These are phyloP conservation scores for Echium plantagineum DNA, from an alignment of 257 asterid species.

Conservation along the genomic window DNA sequence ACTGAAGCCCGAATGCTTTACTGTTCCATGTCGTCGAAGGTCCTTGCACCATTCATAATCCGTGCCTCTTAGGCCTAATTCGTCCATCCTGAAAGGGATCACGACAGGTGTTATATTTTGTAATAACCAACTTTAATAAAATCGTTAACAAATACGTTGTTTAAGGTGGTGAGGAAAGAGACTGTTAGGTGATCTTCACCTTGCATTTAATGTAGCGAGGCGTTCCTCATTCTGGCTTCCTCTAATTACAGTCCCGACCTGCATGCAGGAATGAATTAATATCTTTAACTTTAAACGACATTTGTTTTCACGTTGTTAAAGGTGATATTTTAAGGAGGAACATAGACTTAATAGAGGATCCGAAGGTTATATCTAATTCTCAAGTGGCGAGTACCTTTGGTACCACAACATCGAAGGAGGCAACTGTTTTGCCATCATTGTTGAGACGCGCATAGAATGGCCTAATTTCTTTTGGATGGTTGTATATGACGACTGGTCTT, in stretches of 20 bases:
- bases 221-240: conserved; percentile 95
- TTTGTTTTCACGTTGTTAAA: too few species aligned
- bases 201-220: conserved; percentile 25
- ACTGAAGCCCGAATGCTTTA: conserved; percentile 52
- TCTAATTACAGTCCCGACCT: conserved; percentile 65
- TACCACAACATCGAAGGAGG: conserved; percentile 60
- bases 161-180: too few species aligned
- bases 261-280: conserved; percentile 3
- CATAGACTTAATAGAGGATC: too few species aligned
- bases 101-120: too few species aligned
- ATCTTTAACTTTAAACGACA: background rate
- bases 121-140: background rate
- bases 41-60: conserved; percentile 81
- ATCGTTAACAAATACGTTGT: too few species aligned
- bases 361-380: background rate
- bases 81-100: conserved; percentile 42
- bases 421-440: conserved; percentile 62
- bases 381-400: conserved; percentile 44
- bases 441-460: conserved; percentile 59
- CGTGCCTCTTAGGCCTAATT: conserved; percentile 39
- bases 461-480: conserved; percentile 52
- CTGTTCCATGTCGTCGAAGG: conserved; percentile 62
- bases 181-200: conserved; percentile 24
- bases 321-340: background rate
- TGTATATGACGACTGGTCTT: conserved; percentile 54